Conservation (phyloP, 331 rosid species). For the Spiraea crenata region DNA sequence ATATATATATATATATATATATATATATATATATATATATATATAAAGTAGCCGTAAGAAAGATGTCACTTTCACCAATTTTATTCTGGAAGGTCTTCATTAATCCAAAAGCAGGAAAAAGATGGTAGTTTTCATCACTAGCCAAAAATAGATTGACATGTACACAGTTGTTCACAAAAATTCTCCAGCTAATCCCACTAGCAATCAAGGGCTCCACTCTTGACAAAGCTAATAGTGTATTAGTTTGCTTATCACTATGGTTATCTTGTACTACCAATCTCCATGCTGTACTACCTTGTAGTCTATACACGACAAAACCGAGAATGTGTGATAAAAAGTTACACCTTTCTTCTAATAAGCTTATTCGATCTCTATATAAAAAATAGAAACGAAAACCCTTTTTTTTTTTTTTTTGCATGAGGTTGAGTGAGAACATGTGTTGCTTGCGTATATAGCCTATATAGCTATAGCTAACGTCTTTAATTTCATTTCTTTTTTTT, state of each 20-base stretch:
- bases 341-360: not conserved
- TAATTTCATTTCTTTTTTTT: not conserved
- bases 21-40: not conserved
- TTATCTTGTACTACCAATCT: not conserved
- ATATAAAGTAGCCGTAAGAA: not conserved
- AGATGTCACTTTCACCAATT: not conserved
- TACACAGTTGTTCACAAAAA: not conserved
- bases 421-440: not conserved
- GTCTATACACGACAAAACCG: not conserved
- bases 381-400: not conserved
- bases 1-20: not conserved
- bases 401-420: not conserved
- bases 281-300: not conserved
- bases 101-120: conserved; percentile 2
- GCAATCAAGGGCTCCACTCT: not conserved
- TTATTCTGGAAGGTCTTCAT: conserved; percentile 13
- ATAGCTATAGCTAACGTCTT: not conserved
- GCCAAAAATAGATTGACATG: not conserved
- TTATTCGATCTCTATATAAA: no score
- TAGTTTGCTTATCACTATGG: not conserved
- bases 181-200: not conserved
- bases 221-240: not conserved
- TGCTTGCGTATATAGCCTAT: not conserved
- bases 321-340: conserved; percentile 7
- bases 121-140: not conserved